Base-by-base conservation (phyloP, 2,329 filamentous ascomycete genomes). In the Trichoderma sp. region DNA sequence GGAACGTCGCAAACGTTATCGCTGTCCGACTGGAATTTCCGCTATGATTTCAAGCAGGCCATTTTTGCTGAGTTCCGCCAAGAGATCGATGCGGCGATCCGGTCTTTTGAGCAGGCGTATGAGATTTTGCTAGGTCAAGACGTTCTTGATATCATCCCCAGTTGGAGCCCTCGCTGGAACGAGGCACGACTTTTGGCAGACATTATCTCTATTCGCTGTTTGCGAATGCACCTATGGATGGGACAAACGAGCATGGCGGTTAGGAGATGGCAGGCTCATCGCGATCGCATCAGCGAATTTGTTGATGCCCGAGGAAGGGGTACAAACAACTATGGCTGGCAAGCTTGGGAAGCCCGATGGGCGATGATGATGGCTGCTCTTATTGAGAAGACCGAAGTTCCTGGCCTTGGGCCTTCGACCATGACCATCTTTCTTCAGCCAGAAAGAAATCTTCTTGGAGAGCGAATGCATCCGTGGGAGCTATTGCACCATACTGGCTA, bases 31-130 rank as follows among this genome's bases (percentile, higher is more conserved):
- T 99, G 95, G 96, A 94, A 93, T 75, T 91, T 96, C 65, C 90
- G 95, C 19, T 97, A 97, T 79, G 95, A 99, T 76, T 94, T 97
- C 82, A 99, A 99, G 78, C 86, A 94, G 21, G 95, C 91, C 7
- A 85, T 97, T 0, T 92, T 98, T 76, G 93, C 94, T 33, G 95
- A 98, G 76, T 97, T 97, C 73, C 88, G 96, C 10, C 92, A 96
- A 76, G 96, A 98, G 78, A 92, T 95, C 86, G 95, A 97, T 76
- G 89, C 89, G 27, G 94, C 96, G 0, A 85, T 93, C 75, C 88
- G 94, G 55, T 94, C 93, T 65, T 97, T 94, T 74, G 93, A 96
- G 76, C 90, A 91, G 77, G 93, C 94, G 4, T 94, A 98, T 73
- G 93, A 97, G 64, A 89, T 88, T 27, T 81, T 99, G 13, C 88